Conservation (phyloP, 2,329 filamentous ascomycete genomes). For the Hypoxylon sp. region DNA sequence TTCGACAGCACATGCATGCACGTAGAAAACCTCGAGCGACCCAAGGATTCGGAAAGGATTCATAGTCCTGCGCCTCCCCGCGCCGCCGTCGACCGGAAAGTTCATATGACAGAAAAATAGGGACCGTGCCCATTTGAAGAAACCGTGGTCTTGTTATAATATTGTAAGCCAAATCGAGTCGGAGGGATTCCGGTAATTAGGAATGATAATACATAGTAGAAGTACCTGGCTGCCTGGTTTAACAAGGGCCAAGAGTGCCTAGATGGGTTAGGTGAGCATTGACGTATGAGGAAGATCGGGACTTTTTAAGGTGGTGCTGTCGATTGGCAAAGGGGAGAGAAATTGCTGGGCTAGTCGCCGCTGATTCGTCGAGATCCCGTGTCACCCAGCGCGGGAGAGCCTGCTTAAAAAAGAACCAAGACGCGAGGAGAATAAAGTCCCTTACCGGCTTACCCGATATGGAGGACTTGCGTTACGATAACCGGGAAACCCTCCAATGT, state of each 20-base stretch:
- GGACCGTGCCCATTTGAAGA: slow-evolving; percentile 11
- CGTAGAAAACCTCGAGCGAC: slow-evolving; percentile 5
- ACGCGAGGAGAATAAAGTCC: slow-evolving; percentile 4
- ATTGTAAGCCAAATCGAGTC: slow-evolving; percentile 7
- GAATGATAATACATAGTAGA: background rate
- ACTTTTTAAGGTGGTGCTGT: slow-evolving; percentile 37
- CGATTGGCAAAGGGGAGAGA: slow-evolving; percentile 15
- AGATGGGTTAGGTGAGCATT: slow-evolving; percentile 25
- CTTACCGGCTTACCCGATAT: slow-evolving; percentile 30
- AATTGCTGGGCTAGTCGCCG: slow-evolving; percentile 7
- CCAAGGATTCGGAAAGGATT: slow-evolving; percentile 18
- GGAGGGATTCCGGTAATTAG: slow-evolving; percentile 12
- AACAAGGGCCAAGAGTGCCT: slow-evolving; percentile 13
- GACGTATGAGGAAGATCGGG: slow-evolving; percentile 42
- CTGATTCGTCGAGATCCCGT: slow-evolving; percentile 21
- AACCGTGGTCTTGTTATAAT: slow-evolving; percentile 22
- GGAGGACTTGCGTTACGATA: slow-evolving; percentile 6
- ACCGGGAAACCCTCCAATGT: slow-evolving; percentile 17
- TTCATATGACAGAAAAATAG: background rate
- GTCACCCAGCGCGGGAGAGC: background rate
- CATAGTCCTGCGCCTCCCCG: slow-evolving; percentile 2
- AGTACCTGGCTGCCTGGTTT: slow-evolving; percentile 1
- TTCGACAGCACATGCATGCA: slow-evolving; percentile 11
- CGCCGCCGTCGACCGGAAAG: slow-evolving; percentile 11
- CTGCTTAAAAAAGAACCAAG: slow-evolving; percentile 1